A percentile compares a stretch with the other conserved stretches of the same genome.
Evolutionary conservation across 768 basidiomycete species (phyloP).

Genomic region (Coprinopsis cinerea): DNA sequence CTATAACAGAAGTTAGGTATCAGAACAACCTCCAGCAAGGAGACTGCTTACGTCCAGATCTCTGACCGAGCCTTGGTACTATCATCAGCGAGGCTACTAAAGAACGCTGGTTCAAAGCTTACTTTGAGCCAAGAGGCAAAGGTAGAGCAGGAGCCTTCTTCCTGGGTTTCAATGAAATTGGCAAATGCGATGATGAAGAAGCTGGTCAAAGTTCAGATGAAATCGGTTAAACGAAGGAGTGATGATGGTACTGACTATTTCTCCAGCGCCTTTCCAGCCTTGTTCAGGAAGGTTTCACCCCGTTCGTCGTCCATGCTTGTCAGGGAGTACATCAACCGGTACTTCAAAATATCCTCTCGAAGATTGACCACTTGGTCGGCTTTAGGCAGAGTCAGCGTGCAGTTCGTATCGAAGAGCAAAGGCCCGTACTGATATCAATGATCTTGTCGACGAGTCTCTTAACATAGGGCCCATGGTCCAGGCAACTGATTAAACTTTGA

Average conservation of each 20-base stretch:
- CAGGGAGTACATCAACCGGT: constrained; percentile 82
- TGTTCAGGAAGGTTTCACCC: constrained; percentile 50
- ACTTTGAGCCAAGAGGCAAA: constrained; percentile 91
- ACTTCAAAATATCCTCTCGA: constrained; percentile 79
- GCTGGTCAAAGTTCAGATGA: constrained; percentile 30
- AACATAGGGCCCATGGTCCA: constrained; percentile 80
- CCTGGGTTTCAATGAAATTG: constrained; percentile 69
- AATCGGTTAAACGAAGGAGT: background rate
- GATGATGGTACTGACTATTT: constrained; percentile 66
- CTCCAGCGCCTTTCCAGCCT: constrained; percentile 73
- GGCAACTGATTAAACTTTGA: constrained; percentile 84
- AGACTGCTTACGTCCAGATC: constrained; percentile 81
- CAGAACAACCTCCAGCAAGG: background rate
- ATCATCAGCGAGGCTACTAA: background rate
- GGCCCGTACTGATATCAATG: constrained; percentile 60
- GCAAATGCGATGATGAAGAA: constrained; percentile 96
- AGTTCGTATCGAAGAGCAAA: background rate
- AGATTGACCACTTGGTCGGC: constrained; percentile 91
- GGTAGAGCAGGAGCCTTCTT: constrained; percentile 48
- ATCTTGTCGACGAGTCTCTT: constrained; percentile 89
- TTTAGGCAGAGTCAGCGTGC: constrained; percentile 22
- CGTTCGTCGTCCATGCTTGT: constrained; percentile 66
- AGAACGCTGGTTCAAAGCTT: constrained; percentile 9
- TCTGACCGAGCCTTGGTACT: constrained; percentile 68
- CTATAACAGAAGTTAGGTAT: constrained; percentile 21